A percentile compares a stretch with the other conserved stretches of the same genome.
These are phyloP conservation scores for Gnomoniopsis smithogilvyi DNA, from an alignment of 2,329 filamentous ascomycete genomes.

Conservation along the genomic window DNA sequence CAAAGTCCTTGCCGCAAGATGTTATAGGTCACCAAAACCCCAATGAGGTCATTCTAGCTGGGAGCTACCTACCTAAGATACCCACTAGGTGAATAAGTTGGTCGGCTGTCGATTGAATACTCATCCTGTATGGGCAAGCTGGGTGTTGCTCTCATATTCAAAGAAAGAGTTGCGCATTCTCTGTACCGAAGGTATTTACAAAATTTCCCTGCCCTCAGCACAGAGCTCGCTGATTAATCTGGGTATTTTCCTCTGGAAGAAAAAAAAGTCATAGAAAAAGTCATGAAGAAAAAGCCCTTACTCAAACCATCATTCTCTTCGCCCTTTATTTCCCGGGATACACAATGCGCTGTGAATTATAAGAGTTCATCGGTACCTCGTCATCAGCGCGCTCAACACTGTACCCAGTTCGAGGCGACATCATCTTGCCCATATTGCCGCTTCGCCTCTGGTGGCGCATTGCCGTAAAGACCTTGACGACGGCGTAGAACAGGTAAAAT, in stretches of 20 bases:
- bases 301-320: neutral
- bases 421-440: neutral
- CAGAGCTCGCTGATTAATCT: no score
- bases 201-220: no score
- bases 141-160: neutral
- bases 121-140: no score
- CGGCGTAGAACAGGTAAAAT: slow-evolving; percentile 42
- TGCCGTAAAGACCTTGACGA: slow-evolving; percentile 24
- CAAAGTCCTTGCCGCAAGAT: no score
- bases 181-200: neutral
- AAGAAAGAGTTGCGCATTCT: neutral
- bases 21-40: no score
- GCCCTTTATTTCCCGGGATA: neutral
- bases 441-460: slow-evolving; percentile 1
- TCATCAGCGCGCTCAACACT: slow-evolving; percentile 6
- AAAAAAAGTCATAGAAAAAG: no score
- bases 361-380: slow-evolving; percentile 7
- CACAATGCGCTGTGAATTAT: neutral
- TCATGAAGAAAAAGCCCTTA: no score
- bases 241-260: no score
- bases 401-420: slow-evolving; percentile 5
- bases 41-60: no score
- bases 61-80: no score
- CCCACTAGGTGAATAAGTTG: no score
- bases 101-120: no score